These are phyloP conservation scores for Pseudocercospora macadamiae DNA, from an alignment of 2,329 filamentous ascomycete species.

Conservation along the genomic window DNA sequence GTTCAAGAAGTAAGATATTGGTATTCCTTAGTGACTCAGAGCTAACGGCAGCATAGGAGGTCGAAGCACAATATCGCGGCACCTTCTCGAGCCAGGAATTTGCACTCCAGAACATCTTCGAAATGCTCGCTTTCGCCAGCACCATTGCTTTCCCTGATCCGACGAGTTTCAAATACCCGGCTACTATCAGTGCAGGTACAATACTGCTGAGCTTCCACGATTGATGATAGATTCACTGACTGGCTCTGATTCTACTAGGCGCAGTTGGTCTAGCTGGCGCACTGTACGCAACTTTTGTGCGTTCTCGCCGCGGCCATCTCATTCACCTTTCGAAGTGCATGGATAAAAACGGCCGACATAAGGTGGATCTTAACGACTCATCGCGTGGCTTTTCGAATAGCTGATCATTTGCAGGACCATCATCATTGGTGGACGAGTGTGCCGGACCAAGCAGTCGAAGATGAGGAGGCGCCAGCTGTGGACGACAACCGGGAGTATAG, in stretches of 20 bases:
- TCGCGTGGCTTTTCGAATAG: neutral
- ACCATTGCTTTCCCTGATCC: constrained; percentile 68
- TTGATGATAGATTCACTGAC: neutral
- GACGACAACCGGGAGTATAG: neutral
- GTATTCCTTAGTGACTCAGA: neutral
- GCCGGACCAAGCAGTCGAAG: neutral
- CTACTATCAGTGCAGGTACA: constrained; percentile 56
- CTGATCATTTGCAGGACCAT: neutral
- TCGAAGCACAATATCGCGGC: constrained; percentile 55
- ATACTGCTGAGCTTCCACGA: neutral
- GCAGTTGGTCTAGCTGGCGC: constrained; percentile 55
- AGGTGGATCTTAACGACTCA: neutral
- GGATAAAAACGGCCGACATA: constrained; percentile 24
- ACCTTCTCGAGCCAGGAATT: constrained; percentile 70
- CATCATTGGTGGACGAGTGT: constrained; percentile 17
- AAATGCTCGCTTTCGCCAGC: constrained; percentile 66
- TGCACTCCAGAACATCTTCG: constrained; percentile 65
- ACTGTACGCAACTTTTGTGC: constrained; percentile 61
- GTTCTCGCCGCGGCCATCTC: constrained; percentile 62
- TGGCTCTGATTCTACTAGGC: constrained; percentile 35
- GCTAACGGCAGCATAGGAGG: constrained; percentile 32
- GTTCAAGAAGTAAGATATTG: constrained; percentile 46
- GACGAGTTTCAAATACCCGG: constrained; percentile 64
- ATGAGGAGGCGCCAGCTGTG: neutral
- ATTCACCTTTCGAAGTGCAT: constrained; percentile 50